These are phyloP conservation scores for Magnaporthiopsis rhizophila DNA, from an alignment of 2,329 filamentous ascomycete genomes.

Conservation along the genomic window DNA sequence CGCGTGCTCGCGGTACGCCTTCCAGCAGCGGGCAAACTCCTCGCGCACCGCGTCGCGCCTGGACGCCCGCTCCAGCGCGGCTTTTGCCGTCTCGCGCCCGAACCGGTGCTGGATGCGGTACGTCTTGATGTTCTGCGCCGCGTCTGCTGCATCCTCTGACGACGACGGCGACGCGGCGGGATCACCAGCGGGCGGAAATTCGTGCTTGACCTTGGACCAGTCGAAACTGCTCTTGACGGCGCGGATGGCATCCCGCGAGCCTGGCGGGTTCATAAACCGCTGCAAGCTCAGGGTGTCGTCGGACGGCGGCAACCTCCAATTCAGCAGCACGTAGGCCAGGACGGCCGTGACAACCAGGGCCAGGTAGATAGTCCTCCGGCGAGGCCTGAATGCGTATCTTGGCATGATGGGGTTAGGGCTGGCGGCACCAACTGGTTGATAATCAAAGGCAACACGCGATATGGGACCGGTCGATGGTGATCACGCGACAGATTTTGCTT, in stretches of 20 bases:
- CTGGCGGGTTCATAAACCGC: not conserved
- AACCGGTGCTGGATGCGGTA: slow-evolving; percentile 31
- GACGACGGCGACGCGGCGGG: no score
- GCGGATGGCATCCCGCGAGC: not conserved
- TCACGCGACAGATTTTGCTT: not conserved
- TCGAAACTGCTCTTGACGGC: slow-evolving; percentile 2
- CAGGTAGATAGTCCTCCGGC: not conserved
- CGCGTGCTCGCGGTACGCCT: slow-evolving; percentile 36
- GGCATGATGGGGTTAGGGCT: not conserved
- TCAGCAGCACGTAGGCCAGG: not conserved
- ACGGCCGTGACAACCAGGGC: not conserved
- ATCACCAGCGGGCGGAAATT: not conserved
- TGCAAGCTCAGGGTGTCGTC: not conserved
- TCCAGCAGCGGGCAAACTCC: slow-evolving; percentile 31
- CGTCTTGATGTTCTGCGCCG: not conserved
- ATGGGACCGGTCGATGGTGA: not conserved
- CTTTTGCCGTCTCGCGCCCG: slow-evolving; percentile 16
- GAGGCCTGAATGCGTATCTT: not conserved
- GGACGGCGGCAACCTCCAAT: not conserved
- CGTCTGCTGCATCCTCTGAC: not conserved
- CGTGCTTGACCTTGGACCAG: not conserved
- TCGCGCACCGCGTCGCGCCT: not conserved
- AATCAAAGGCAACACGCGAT: not conserved
- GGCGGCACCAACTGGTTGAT: no score
- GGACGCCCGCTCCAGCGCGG: not conserved